Base-by-base conservation (phyloP, 2,329 filamentous ascomycete species). In the Rutstroemia sydowiana region DNA sequence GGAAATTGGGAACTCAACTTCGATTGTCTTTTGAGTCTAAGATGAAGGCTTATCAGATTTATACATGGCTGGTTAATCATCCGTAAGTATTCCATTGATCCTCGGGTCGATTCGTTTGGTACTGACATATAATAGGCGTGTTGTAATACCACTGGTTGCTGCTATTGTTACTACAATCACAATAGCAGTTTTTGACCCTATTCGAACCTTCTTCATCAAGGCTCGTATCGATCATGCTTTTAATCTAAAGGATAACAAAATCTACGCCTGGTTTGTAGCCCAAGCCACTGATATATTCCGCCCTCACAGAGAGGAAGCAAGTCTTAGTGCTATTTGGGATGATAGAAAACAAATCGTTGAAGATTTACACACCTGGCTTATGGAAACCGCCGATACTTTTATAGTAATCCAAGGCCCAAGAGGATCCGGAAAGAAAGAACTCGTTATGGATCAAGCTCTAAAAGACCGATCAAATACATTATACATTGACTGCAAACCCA, bases 401-500 rank as follows among this genome's bases (percentile, higher is more conserved):
- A 90, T 95, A 57, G 88, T 97, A 8, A 81, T 98, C 0, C 91
- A 95, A 64, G 93, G 93, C 0, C 91, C 93, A 4, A 82, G 90
- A 47, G 93, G 92, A 6, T 95, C 89, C 0, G 93, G 91, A 1
- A 96, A 96, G 70, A 84, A 81, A 57, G 91, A 96, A 60, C 77
- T 97, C 11, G 84, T 97, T 2, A 67, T 95, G 54, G 87, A 95
- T 39, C 87, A 95, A 68, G 87, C 88, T 0, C 74, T 97, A 14
- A 81, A 86, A 57, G 81, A 81, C 7, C 81, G 86, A 41, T 83
- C 81, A 57, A 83, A 95, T 58, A 88, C 92, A 43, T 73, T 97
- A 2, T 74, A 95, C 3, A 80, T 97, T 41, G 93, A 98, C 70
- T 97, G 92, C 73, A 95, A 95, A 66, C 86, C 87, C 1, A 88